phyloP scores from a whole-genome alignment of 495 filamentous ascomycete species.

The Penicillium canescens region DNA sequence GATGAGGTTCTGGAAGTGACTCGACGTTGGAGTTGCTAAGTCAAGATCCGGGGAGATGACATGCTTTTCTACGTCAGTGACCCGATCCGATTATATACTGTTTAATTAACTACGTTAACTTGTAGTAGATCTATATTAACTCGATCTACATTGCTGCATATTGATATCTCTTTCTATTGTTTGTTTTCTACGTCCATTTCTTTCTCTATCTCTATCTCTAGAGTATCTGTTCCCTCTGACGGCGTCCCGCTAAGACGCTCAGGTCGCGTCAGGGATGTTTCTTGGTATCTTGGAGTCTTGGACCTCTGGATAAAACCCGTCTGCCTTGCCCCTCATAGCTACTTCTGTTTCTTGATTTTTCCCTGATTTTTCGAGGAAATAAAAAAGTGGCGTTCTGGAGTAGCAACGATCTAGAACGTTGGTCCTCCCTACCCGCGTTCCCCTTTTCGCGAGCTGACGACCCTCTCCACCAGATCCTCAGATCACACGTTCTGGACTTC shows the following conservation, averaged over 20 bases:
- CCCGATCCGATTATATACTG: too few species aligned
- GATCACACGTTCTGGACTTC: constrained; percentile 31
- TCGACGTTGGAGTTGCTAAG: too few species aligned
- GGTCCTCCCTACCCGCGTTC: constrained; percentile 21
- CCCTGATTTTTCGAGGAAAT: constrained; percentile 7
- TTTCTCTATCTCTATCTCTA: not conserved
- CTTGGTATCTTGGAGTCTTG: not conserved
- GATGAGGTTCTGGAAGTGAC: too few species aligned
- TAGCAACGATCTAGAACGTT: constrained; percentile 9
- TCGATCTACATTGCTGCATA: too few species aligned
- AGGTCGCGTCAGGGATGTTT: constrained; percentile 2
- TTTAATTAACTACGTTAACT: too few species aligned
- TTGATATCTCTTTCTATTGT: not conserved
- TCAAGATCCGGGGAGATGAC: too few species aligned
- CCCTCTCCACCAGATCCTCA: constrained; percentile 19
- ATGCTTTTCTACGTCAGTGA: too few species aligned
- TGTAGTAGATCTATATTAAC: too few species aligned
- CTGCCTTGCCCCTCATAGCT: constrained; percentile 17
- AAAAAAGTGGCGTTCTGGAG: not conserved
- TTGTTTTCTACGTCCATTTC: not conserved
- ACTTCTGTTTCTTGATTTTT: not conserved
- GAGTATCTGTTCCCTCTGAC: too few species aligned
- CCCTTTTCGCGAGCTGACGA: constrained; percentile 33
- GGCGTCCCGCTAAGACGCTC: constrained; percentile 5
- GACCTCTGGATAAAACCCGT: constrained; percentile 1